Base-by-base conservation (phyloP, 2,329 filamentous ascomycete species). In the Aspergillus versicolor region DNA sequence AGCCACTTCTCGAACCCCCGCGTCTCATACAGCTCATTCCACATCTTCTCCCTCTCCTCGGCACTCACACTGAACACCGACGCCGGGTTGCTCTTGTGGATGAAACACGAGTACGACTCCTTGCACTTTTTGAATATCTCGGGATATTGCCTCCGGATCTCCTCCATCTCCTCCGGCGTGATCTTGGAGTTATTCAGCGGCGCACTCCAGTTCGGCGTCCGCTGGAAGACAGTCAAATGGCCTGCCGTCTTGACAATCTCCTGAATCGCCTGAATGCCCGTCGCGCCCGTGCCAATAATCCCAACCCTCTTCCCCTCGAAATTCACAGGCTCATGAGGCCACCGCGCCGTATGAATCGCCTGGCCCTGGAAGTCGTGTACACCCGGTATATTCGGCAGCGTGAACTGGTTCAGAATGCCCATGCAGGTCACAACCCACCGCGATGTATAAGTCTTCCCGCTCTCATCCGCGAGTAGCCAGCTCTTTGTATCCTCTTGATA, bases 141-240 rank as follows among this genome's bases (percentile, higher is more conserved):
- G 0, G 73, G 75, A 49, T 84, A 84, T 4, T 15, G 22, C 5
- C 17, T 43, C 4, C 45, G 53, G 32, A 56, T 56, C 19, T 40
- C 11, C 3, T 43, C 21, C 53, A 56, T 56, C 24, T 56, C 53
- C 4, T 41, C 30, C 2, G 27, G 30, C 0, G 15, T 15, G 5
- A 56, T 56, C 6, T 12, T 17, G 2, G 15, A 27, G 41, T 56
- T 56, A 21, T 56, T 56, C 84, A 89, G 87, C 0, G 86, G 85
- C 0, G 89, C 64, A 0, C 84, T 84, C 6, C 87, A 74, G 57
- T 89, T 89, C 0, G 87, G 86, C 1, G 85, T 89, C 8, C 86
- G 81, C 63, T 88, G 85, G 67, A 88, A 88, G 37, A 89, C 83
- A 3, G 74, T 79, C 1, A 90, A 61, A 0, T 81, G 70, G 3